Evolutionary conservation across 2,329 filamentous ascomycete species (phyloP), one percentile per base, ranked within the genome.

Genomic region (Ophioceras dolichostomum): DNA sequence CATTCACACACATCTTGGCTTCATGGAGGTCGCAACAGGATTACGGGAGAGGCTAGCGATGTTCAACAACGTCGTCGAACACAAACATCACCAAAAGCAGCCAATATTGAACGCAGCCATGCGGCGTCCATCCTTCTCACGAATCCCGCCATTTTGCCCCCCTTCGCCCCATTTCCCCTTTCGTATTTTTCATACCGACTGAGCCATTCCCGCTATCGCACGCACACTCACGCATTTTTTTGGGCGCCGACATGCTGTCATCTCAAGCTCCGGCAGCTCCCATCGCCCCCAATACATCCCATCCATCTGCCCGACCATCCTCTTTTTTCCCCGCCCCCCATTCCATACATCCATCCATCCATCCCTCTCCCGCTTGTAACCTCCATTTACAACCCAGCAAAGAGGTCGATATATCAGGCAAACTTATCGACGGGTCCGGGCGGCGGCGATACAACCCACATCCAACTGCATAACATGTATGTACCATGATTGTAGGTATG

Each of bases 301-400:
- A 26, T 26, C 22, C 22, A 26, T 26, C 22, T 26, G 29, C 29
- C 29, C 29, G 16, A 18, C 19, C 19, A n/a, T 33, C 19, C 21
- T 14, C 12, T 14, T 17, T 19, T 12, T 12, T 20, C 30, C 17
- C n/a, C n/a, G n/a, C n/a, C n/a, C n/a, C n/a, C n/a, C n/a, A n/a
- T n/a, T 12, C 17, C 18, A n/a, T 21, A 9, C 31, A 13, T 10
- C 31, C 10, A 6, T 19, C 13, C 19, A 21, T 21, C 31, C 31
- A 19, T 33, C 31, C 31, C 31, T 17, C 19, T 33, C 31, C 31
- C 31, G 31, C 31, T 22, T 33, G 31, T n/a, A 33, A 33, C 31
- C 16, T 17, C n/a, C n/a, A n/a, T n/a, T 33, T 33, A 21, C 31
- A 19, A 16, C 17, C 10, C 7, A 8, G 8, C 22, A 26, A 26